A percentile compares a stretch with the other conserved stretches of the same genome.
Conservation (phyloP, 1,284 basidiomycete genomes). For the Cryptococcus jaspeensis region DNA sequence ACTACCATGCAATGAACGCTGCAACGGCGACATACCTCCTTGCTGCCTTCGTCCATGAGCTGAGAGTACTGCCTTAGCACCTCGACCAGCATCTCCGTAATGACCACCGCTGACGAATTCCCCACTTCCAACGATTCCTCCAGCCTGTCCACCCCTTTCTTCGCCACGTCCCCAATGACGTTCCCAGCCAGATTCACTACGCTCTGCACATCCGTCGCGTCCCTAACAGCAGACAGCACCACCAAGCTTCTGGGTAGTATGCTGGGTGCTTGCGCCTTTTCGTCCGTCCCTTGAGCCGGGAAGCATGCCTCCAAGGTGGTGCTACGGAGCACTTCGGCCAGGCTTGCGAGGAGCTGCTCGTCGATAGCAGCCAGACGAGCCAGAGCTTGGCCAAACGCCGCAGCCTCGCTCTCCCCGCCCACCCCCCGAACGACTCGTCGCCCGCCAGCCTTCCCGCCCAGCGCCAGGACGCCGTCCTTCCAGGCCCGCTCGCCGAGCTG, state of each 20-base stretch:
- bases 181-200: slow-evolving; percentile 6
- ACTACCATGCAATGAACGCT: neutral
- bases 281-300: slow-evolving; percentile 1
- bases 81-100: slow-evolving; percentile 20
- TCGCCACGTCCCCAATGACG: slow-evolving; percentile 3
- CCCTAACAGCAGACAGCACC: slow-evolving; percentile 16
- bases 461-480: slow-evolving; percentile 39
- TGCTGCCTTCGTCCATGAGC: neutral
- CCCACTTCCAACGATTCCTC: neutral
- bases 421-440: slow-evolving; percentile 20
- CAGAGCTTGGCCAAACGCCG: slow-evolving; percentile 27
- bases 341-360: slow-evolving; percentile 72
- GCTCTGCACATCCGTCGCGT: neutral
- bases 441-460: slow-evolving; percentile 39
- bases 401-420: slow-evolving; percentile 32
- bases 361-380: slow-evolving; percentile 34
- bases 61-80: slow-evolving; percentile 14
- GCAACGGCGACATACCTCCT: slow-evolving; percentile 1
- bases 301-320: slow-evolving; percentile 60
- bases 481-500: slow-evolving; percentile 37
- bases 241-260: slow-evolving; percentile 14
- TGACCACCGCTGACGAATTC: neutral
- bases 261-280: neutral
- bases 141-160: neutral
- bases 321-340: slow-evolving; percentile 62